These are phyloP conservation scores for Pneumocystis murina DNA, from an alignment of 1,139 yeast species.

Conservation along the genomic window DNA sequence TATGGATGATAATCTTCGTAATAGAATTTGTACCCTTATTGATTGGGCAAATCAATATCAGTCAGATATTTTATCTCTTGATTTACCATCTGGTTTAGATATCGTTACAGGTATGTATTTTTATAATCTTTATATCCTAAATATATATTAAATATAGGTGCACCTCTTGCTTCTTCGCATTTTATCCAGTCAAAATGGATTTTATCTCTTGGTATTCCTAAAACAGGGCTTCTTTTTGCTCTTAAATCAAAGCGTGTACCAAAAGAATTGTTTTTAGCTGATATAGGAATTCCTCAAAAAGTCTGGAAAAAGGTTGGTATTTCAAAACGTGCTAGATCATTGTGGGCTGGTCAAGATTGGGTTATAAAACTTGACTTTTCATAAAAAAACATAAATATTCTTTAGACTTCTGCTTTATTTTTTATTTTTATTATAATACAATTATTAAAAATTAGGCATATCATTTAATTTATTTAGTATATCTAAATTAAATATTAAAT, in stretches of 20 bases:
- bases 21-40: slow-evolving; percentile 33
- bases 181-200: background rate
- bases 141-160: background rate
- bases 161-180: background rate
- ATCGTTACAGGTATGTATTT: slow-evolving; percentile 50
- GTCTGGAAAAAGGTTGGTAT: background rate
- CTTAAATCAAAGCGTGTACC: background rate
- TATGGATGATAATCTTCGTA: slow-evolving; percentile 33
- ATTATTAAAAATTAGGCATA: too few species aligned
- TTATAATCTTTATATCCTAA: background rate
- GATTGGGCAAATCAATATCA: slow-evolving; percentile 52
- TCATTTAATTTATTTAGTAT: too few species aligned
- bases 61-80: slow-evolving; percentile 49
- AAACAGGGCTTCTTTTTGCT: background rate
- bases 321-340: background rate
- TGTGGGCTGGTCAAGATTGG: background rate
- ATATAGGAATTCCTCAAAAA: background rate
- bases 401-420: background rate
- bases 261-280: background rate
- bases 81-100: slow-evolving; percentile 70
- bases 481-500: background rate
- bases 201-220: background rate
- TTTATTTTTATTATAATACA: background rate
- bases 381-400: background rate
- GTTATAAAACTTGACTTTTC: background rate